phyloP scores from a whole-genome alignment of 2,329 filamentous ascomycete species.

The Tolypocladium amazonense region DNA sequence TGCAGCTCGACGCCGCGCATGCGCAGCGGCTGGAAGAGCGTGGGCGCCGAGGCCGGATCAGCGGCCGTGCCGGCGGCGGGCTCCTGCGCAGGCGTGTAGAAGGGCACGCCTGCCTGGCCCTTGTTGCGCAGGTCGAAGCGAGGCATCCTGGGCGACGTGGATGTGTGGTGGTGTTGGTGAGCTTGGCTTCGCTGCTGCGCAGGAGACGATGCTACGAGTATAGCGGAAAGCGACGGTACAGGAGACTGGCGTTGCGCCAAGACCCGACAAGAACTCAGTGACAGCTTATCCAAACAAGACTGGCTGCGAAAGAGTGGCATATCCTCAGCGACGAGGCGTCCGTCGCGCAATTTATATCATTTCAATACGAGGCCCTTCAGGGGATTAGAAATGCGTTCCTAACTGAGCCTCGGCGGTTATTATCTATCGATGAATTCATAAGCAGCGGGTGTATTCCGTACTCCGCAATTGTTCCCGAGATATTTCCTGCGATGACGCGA shows the following conservation, averaged over 20 bases:
- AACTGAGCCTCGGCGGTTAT: too few relatives aligned
- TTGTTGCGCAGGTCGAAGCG: conserved; percentile 18
- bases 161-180: background rate
- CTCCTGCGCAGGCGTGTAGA: conserved; percentile 42
- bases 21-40: conserved; percentile 44
- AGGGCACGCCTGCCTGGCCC: conserved; percentile 34
- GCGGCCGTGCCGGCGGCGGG: conserved; percentile 39
- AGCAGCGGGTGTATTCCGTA: background rate
- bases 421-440: background rate
- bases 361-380: background rate
- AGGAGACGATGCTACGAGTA: background rate
- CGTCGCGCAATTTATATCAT: background rate
- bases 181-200: background rate
- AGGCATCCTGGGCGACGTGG: background rate
- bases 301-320: background rate
- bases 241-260: background rate
- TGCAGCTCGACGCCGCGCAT: conserved; percentile 41
- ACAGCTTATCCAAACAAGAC: background rate
- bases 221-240: background rate
- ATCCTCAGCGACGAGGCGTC: background rate
- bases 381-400: background rate
- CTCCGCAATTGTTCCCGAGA: background rate
- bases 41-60: conserved; percentile 30
- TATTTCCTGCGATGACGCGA: background rate
- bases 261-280: background rate